Evolutionary conservation across 805 yeast species (phyloP).

Genomic region (Yueomyces sinensis): DNA sequence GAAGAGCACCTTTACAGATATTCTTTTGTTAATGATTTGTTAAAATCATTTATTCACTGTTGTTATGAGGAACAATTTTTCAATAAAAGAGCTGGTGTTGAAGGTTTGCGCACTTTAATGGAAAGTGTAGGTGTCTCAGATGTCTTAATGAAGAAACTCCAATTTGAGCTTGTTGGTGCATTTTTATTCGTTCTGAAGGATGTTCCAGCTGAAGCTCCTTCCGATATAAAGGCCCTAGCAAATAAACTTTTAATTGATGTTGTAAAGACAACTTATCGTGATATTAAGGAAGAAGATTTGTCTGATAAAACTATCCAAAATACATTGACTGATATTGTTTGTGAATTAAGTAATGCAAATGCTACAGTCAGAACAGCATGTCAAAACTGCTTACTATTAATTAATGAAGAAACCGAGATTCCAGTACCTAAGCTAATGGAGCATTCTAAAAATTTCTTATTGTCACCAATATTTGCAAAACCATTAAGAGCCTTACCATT

Average conservation of each 20-base stretch:
- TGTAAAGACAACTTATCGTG: constrained; percentile 51
- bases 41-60: constrained; percentile 74
- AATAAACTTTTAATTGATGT: constrained; percentile 50
- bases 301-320: constrained; percentile 63
- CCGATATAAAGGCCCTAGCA: constrained; percentile 61
- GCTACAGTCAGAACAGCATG: constrained; percentile 72
- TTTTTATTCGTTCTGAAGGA: constrained; percentile 84
- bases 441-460: constrained; percentile 67
- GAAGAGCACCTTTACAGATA: constrained; percentile 53
- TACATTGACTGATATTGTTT: constrained; percentile 76
- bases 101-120: constrained; percentile 66
- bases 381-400: constrained; percentile 49
- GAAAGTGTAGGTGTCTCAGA: constrained; percentile 55
- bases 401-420: constrained; percentile 58
- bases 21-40: constrained; percentile 63
- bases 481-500: constrained; percentile 95
- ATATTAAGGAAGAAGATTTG: constrained; percentile 43
- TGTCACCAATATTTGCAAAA: constrained; percentile 92
- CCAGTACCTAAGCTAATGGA: constrained; percentile 65
- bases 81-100: constrained; percentile 76
- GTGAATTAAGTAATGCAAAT: constrained; percentile 85
- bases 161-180: constrained; percentile 74
- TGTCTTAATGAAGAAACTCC: constrained; percentile 62
- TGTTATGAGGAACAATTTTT: constrained; percentile 86
- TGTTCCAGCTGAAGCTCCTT: constrained; percentile 78